A percentile compares a stretch with the other conserved stretches of the same genome.
These are phyloP conservation scores for Cladobotryum protrusum DNA, from an alignment of 2,329 filamentous ascomycete species.

Conservation along the genomic window DNA sequence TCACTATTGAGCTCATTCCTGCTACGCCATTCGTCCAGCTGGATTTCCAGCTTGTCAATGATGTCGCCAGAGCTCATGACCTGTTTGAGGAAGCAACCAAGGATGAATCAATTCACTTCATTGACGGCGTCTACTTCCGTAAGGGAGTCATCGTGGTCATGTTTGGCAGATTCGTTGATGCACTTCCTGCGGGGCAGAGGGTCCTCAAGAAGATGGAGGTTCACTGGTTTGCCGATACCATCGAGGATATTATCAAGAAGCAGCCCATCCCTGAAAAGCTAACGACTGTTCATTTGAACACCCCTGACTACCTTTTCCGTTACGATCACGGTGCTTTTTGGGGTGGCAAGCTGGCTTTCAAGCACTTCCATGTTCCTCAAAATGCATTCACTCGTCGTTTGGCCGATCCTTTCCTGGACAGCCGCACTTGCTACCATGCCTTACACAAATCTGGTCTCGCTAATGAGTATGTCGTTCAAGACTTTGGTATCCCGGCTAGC, in stretches of 20 bases:
- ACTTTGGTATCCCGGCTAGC: constrained; percentile 32
- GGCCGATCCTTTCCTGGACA: constrained; percentile 47
- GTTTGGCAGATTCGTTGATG: constrained; percentile 41
- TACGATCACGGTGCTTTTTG: constrained; percentile 53
- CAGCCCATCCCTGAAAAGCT: constrained; percentile 20
- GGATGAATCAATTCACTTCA: constrained; percentile 38
- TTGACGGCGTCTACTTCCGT: constrained; percentile 52
- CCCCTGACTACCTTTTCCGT: constrained; percentile 49
- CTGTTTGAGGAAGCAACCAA: constrained; percentile 30
- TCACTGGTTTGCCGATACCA: constrained; percentile 25
- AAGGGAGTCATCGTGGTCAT: constrained; percentile 43
- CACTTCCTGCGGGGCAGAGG: constrained; percentile 39
- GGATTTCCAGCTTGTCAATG: constrained; percentile 36
- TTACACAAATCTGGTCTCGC: constrained; percentile 43
- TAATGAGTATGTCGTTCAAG: constrained; percentile 44
- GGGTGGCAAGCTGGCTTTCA: constrained; percentile 44
- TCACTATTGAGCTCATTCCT: constrained; percentile 45
- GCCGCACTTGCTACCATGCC: constrained; percentile 46
- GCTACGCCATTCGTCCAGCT: constrained; percentile 45
- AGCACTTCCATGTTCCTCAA: constrained; percentile 46
- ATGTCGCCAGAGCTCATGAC: constrained; percentile 23
- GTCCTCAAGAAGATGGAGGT: constrained; percentile 26
- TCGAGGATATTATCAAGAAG: constrained; percentile 20
- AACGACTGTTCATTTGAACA: constrained; percentile 30
- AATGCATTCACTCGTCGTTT: constrained; percentile 44